phyloP scores from a whole-genome alignment of 2,329 filamentous ascomycete species.

The Reticulascus tulasneorum region DNA sequence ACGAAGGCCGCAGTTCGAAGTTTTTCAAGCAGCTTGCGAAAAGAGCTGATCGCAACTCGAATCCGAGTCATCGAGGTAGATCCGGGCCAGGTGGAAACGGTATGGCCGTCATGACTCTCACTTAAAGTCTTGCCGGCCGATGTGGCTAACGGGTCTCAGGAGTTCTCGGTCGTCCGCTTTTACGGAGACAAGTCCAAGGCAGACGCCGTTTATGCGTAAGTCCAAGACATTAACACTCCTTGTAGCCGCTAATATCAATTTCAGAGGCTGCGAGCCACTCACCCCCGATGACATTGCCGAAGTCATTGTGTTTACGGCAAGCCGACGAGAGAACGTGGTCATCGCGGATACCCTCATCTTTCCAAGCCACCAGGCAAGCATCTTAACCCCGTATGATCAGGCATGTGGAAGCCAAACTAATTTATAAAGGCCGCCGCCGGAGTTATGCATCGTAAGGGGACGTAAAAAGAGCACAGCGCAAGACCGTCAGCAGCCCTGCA shows the following conservation, averaged over 20 bases:
- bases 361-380: conserved; percentile 79
- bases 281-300: conserved; percentile 91
- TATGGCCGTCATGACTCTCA: conserved; percentile 28
- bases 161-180: conserved; percentile 86
- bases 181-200: conserved; percentile 86
- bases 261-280: conserved; percentile 71
- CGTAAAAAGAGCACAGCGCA: too few relatives aligned
- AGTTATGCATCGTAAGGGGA: conserved; percentile 25
- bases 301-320: conserved; percentile 79
- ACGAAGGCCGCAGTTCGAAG: conserved; percentile 84
- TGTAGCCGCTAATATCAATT: conserved; percentile 2
- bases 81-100: conserved; percentile 88
- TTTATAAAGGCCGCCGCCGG: conserved; percentile 25
- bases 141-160: conserved; percentile 35
- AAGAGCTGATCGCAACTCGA: conserved; percentile 75
- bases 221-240: conserved; percentile 12
- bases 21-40: conserved; percentile 79
- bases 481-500: too few relatives aligned
- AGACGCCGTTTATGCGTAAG: conserved; percentile 81
- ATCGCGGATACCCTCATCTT: conserved; percentile 83
- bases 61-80: conserved; percentile 86
- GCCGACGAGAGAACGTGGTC: conserved; percentile 84
- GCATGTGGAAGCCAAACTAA: conserved; percentile 5
- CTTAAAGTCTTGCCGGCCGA: not conserved
- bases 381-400: not conserved